Evolutionary conservation across 371 early-diverging fungal species (phyloP).

Genomic region (Actinomucor elegans): DNA sequence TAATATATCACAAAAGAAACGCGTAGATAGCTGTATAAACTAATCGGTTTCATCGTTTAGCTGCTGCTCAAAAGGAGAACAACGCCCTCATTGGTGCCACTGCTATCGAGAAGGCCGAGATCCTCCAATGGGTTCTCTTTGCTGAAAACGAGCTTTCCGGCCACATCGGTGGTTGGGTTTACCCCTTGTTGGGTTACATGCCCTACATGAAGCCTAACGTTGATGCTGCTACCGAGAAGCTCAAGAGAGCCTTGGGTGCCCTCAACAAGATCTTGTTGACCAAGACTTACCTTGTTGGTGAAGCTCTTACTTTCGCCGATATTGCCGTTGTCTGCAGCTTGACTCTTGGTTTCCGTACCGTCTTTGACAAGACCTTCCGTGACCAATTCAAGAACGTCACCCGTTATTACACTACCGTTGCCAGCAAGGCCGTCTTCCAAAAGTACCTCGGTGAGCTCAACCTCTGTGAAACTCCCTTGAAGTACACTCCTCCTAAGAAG

Average conservation of each 20-base stretch:
- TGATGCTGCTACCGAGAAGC: slow-evolving; percentile 56
- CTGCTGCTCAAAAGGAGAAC: slow-evolving; percentile 66
- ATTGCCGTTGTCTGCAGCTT: slow-evolving; percentile 59
- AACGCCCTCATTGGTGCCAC: slow-evolving; percentile 64
- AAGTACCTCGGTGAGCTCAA: slow-evolving; percentile 68
- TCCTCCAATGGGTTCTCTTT: slow-evolving; percentile 79
- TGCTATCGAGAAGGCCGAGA: slow-evolving; percentile 70
- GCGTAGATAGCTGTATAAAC: too few species aligned
- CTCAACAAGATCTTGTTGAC: slow-evolving; percentile 62
- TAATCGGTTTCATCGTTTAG: slow-evolving; percentile 30
- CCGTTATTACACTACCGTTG: slow-evolving; percentile 84
- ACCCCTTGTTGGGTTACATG: slow-evolving; percentile 56
- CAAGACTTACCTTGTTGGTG: slow-evolving; percentile 82
- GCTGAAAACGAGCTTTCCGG: slow-evolving; percentile 59
- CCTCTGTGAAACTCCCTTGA: slow-evolving; percentile 36
- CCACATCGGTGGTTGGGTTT: slow-evolving; percentile 50
- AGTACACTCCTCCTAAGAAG: slow-evolving; percentile 48
- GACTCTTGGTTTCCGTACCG: slow-evolving; percentile 41
- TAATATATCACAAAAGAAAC: too few species aligned
- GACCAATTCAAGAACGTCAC: slow-evolving; percentile 77
- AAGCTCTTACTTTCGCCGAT: slow-evolving; percentile 77
- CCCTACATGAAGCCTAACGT: slow-evolving; percentile 60
- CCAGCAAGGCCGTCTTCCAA: slow-evolving; percentile 78
- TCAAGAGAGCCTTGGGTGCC: slow-evolving; percentile 53
- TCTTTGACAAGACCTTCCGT: slow-evolving; percentile 67